Evolutionary conservation across 2,329 filamentous ascomycete species (phyloP), one percentile per base, ranked within the genome.

Genomic region (Penicillium sp.): DNA sequence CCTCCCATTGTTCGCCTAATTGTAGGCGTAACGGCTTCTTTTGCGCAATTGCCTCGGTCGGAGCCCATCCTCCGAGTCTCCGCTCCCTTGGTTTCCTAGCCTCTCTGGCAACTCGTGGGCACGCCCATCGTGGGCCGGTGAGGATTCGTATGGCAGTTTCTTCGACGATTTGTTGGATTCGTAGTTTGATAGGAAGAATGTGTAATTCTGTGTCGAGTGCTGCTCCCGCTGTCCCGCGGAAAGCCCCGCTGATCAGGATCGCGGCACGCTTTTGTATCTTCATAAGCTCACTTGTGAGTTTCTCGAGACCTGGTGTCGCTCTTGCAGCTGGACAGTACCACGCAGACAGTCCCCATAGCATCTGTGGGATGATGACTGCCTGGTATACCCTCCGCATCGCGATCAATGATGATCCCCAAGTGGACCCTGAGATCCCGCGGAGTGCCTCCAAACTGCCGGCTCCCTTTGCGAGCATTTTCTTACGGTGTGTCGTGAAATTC

Each of bases 401-500:
- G 0, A 9, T n/a, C 4, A 57, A 11, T 6, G 30, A 56, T 5
- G 45, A 28, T 0, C 57, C 55, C 51, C 31, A 57, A 1, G 41
- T 54, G 2, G 44, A 60, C 0, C 44, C 48, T 1, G 31, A 36
- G n/a, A 60, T 50, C 0, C 35, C 37, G 1, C 36, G 25, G 3
- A 63, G 30, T 22, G 41, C 41, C 6, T 43, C 41, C 0, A 43
- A 9, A 5, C 31, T 59, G 2, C 35, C 8, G 0, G 40, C 50
- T 2, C 55, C 56, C 17, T 63, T 65, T 1, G 49, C 48, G 0
- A 57, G 25, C 0, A 48, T 40, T 16, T 58, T 56, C 0, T 47
- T 25, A 0, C 43, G 25, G 26, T 63, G 45, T 2, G 25, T 40
- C 0, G n/a, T 8, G 7, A 62, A 62, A 0, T 28, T 49, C 0